Evolutionary conservation across 2,329 filamentous ascomycete genomes (phyloP), one percentile per base, ranked within the genome.

Genomic region (Trichoderma sp.): DNA sequence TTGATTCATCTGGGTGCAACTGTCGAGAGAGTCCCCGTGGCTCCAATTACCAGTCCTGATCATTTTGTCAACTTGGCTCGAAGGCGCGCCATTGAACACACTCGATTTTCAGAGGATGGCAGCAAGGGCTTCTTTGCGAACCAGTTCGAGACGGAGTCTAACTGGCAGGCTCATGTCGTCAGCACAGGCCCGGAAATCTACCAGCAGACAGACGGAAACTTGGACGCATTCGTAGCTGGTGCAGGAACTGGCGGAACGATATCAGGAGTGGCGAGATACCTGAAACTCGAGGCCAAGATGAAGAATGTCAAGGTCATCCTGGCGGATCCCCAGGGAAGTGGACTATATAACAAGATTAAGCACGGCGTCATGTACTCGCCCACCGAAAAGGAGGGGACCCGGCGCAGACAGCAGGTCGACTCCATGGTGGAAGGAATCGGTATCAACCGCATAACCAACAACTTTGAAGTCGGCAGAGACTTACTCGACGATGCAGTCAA

Each of bases 41-140:
- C 95, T 11, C 95, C 95, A 75, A 99, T 99, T 78, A 93, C 97
- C n/a, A 95, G 95, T 80, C 93, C 93, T 18, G 91, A 92, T 72
- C 97, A 99, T 85, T 99, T 97, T 82, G 97, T 99, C 82, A 98
- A 99, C 86, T 90, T 95, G 5, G 97, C 97, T 8, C 90, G 94
- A 31, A 88, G 89, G 27, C 91, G 95, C 68, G 96, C 97, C 0
- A 84, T 84, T 69, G 92, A 95, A 79, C 95, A 98, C 82, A 94
- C 93, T 0, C 85, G 83, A 0, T 86, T 87, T 9, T 82, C 86
- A 1, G 77, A 69, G 5, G 90, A 91, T 79, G 88, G 87, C 45
- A 96, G 95, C 78, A 88, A 90, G 68, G 97, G 97, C 27, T 95
- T 97, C 85, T 99, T 98, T 82, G 95, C 96, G 1, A 94, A 99